Evolutionary conservation across 139 green algal genomes (phyloP).

Genomic region (Coccomyxa sp.): DNA sequence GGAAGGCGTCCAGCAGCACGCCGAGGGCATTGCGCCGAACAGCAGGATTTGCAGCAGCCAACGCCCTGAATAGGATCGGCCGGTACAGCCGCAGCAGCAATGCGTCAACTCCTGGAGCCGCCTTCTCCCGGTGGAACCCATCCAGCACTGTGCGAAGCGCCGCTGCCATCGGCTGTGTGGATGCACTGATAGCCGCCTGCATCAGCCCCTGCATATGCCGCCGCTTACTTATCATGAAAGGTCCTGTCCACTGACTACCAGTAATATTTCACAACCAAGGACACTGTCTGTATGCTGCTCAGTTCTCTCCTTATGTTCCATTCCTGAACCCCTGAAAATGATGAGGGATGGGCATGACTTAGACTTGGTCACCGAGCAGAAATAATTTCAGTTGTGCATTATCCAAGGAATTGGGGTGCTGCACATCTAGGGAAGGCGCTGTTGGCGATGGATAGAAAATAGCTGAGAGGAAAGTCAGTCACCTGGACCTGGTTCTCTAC

Average conservation of each 20-base stretch:
- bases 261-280: too few relatives aligned
- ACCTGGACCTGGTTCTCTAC: slow-evolving; percentile 65
- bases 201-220: slow-evolving; percentile 52
- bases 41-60: slow-evolving; percentile 62
- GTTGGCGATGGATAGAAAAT: background rate
- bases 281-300: too few relatives aligned
- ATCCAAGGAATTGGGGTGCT: too few relatives aligned
- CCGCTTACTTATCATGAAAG: too few relatives aligned
- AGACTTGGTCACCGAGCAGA: too few relatives aligned
- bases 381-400: too few relatives aligned
- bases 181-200: slow-evolving; percentile 52
- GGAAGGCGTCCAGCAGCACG: slow-evolving; percentile 73
- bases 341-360: too few relatives aligned
- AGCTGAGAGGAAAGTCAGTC: background rate
- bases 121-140: slow-evolving; percentile 59
- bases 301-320: too few relatives aligned
- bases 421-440: too few relatives aligned
- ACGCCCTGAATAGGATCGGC: slow-evolving; percentile 70
- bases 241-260: too few relatives aligned
- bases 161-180: slow-evolving; percentile 43
- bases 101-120: slow-evolving; percentile 41
- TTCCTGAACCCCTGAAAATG: too few relatives aligned
- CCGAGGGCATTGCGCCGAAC: slow-evolving; percentile 71
- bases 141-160: slow-evolving; percentile 54
- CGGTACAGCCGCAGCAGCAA: slow-evolving; percentile 76